Evolutionary conservation across 225 moss, liverwort and hornwort species (phyloP).

Genomic region (Pleurozium schreberi): DNA sequence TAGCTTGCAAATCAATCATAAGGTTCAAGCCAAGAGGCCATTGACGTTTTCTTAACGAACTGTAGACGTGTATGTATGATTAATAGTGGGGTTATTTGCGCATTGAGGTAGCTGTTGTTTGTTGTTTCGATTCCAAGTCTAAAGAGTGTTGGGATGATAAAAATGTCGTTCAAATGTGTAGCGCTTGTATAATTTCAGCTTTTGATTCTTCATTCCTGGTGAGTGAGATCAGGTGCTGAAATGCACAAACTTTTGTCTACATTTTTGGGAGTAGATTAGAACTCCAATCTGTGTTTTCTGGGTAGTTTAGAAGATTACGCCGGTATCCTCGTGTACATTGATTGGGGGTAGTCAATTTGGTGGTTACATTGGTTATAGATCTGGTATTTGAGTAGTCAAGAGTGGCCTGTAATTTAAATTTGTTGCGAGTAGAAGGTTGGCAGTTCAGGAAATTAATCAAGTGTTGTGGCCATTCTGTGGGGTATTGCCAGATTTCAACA

Average conservation of each 20-base stretch:
- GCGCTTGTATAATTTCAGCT: slow-evolving; percentile 1
- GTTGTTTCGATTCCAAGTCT: not conserved
- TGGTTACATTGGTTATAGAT: not conserved
- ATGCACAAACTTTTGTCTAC: not conserved
- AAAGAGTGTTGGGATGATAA: not conserved
- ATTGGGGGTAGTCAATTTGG: not conserved
- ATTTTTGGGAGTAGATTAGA: not conserved
- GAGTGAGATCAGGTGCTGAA: slow-evolving; percentile 1
- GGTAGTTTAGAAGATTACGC: not conserved
- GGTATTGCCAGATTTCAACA: not conserved
- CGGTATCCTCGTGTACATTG: not conserved
- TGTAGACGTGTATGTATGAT: not conserved
- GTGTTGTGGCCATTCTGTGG: not conserved
- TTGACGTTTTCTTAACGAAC: not conserved
- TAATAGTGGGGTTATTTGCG: not conserved
- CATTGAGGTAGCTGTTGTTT: not conserved
- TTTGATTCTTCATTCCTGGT: not conserved
- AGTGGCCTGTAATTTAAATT: not conserved
- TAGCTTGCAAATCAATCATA: not conserved
- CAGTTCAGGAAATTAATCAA: not conserved
- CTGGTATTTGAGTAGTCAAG: not conserved
- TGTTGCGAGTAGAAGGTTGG: not conserved
- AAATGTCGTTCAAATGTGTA: not conserved
- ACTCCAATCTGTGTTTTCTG: not conserved
- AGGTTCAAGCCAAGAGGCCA: not conserved